Evolutionary conservation across 805 yeast species (phyloP), one percentile per base, ranked within the genome.

Genomic region (Candida parachauliodes): DNA sequence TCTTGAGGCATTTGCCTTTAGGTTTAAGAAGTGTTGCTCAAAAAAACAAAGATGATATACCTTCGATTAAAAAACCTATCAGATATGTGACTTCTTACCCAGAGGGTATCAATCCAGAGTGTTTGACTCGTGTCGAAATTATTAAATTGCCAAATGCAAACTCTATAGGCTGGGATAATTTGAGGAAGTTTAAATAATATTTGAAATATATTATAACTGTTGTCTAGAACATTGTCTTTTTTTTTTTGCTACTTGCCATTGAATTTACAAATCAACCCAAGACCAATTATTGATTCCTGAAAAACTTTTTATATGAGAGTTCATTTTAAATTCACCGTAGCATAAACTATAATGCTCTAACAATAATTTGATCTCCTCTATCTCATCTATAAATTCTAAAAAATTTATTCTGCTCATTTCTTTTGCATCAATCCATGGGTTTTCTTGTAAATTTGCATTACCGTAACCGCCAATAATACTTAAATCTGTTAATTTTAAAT

Each of bases 321-420:
- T 20, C 2, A 29, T 19, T 15, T 37, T 32, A 23, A 33, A 44
- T 19, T 60, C 67, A 5, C 55, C 62, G 39, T 55, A 62, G 11
- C 56, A 51, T 25, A 77, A 55, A 31, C 80, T 68, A 49, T 84
- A 84, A 55, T 84, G 94, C 24, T 62, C 60, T 42, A 81, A 71
- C 32, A 84, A 62, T 27, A 84, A 59, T 37, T 65, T 57, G 52
- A 84, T 69, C 49, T 84, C 94, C 55, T 84, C 94, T 4, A 81
- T 55, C 54, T 84, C 94, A 55, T 84, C 94, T 15, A 85, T 65
- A 46, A 83, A 60, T 54, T 85, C 93, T 26, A 84, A 63, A 16
- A 59, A 45, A 39, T 68, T 65, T 1, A 83, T 70, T 21, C 83
- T 51, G 7, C 45, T 50, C 16, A 57, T 48, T 22, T 76, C 83